phyloP scores from a whole-genome alignment of 2,329 filamentous ascomycete species.

The Podosphaera xanthii region DNA sequence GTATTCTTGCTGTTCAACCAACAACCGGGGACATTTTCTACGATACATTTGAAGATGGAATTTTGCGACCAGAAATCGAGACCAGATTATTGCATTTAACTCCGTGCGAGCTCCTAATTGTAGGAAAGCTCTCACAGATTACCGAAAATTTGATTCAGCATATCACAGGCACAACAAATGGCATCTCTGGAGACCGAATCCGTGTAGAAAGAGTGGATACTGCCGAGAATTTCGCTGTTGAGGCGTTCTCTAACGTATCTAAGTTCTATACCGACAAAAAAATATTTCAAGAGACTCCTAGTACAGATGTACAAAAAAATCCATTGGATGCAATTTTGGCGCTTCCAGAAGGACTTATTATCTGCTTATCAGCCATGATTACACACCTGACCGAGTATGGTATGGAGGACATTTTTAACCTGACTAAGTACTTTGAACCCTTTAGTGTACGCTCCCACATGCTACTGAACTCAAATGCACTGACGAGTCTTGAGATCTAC shows the following conservation, averaged over 20 bases:
- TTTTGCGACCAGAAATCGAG: conserved; percentile 92
- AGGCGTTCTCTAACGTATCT: conserved; percentile 72
- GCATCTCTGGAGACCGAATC: conserved; percentile 77
- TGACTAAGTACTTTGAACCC: conserved; percentile 92
- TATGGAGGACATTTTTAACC: conserved; percentile 79
- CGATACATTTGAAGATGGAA: conserved; percentile 87
- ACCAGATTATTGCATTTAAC: conserved; percentile 88
- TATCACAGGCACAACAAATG: conserved; percentile 69
- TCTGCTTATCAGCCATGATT: conserved; percentile 94
- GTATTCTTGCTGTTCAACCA: conserved; percentile 82
- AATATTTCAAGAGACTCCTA: conserved; percentile 30
- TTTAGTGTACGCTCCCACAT: conserved; percentile 90
- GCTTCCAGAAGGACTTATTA: conserved; percentile 64
- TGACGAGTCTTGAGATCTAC: conserved; percentile 87
- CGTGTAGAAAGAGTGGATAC: conserved; percentile 61
- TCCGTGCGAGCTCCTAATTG: conserved; percentile 82
- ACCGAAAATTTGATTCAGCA: conserved; percentile 85
- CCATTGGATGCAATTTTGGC: conserved; percentile 71
- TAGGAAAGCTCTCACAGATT: conserved; percentile 71
- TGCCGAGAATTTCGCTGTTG: conserved; percentile 58
- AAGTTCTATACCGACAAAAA: conserved; percentile 81
- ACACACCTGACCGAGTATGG: conserved; percentile 79
- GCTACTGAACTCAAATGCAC: conserved; percentile 82
- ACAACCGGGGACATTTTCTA: conserved; percentile 91
- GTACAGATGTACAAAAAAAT: conserved; percentile 32